Percentiles rank a stretch among this genome's conserved stretches.
These are phyloP conservation scores for Ustilago bromivora DNA, from an alignment of 1,284 basidiomycete genomes.

Conservation along the genomic window DNA sequence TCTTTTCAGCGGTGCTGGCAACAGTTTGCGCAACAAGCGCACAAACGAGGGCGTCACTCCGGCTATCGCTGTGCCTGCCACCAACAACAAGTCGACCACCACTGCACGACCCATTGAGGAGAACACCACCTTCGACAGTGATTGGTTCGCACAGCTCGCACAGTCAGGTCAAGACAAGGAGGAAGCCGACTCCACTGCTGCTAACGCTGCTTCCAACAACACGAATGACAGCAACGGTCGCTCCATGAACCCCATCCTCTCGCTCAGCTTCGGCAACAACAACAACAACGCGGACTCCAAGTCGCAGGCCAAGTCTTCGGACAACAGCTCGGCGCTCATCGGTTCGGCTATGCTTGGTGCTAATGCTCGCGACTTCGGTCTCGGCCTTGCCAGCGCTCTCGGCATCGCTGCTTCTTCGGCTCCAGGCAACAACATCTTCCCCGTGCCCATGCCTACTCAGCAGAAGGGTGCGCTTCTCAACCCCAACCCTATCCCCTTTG, in stretches of 20 bases:
- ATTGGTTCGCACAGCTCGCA: slow-evolving; percentile 55
- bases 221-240: slow-evolving; percentile 9
- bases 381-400: slow-evolving; percentile 36
- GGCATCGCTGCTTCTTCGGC: slow-evolving; percentile 32
- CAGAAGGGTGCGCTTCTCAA: slow-evolving; percentile 65
- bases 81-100: slow-evolving; percentile 36
- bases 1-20: slow-evolving; percentile 29
- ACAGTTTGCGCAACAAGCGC: slow-evolving; percentile 12
- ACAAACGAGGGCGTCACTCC: slow-evolving; percentile 13
- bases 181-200: slow-evolving; percentile 14
- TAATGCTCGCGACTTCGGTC: slow-evolving; percentile 46
- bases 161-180: slow-evolving; percentile 53
- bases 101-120: slow-evolving; percentile 38
- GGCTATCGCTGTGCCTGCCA: slow-evolving; percentile 24
- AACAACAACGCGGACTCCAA: slow-evolving; percentile 18
- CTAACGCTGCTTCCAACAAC: slow-evolving; percentile 2
- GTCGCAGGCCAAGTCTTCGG: slow-evolving; percentile 19
- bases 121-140: slow-evolving; percentile 47
- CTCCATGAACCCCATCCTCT: slow-evolving; percentile 44
- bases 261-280: slow-evolving; percentile 35
- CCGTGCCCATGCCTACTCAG: slow-evolving; percentile 60
- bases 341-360: slow-evolving; percentile 57
- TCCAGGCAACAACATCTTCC: slow-evolving; percentile 46
- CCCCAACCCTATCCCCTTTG: slow-evolving; percentile 65
- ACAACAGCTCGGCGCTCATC: slow-evolving; percentile 20